phyloP scores from a whole-genome alignment of 176 grass and related monocot genomes.

The Avena atlantica region DNA sequence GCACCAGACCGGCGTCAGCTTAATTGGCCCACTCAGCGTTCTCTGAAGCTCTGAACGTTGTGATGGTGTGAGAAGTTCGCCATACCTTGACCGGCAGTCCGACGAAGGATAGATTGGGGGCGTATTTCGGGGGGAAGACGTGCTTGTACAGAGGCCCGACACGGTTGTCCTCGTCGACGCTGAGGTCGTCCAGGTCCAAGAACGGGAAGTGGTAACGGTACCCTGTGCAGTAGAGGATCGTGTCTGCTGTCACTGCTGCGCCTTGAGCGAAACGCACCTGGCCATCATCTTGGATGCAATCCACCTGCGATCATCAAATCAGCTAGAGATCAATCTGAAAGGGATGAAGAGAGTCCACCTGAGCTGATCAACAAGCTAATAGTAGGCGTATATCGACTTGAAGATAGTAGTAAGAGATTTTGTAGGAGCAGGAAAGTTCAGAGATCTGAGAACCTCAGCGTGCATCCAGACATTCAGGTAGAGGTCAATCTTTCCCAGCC shows the following conservation, averaged over 20 bases:
- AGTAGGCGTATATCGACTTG: too few relatives aligned
- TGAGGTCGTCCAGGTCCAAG: slow-evolving; percentile 47
- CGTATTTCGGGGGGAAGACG: slow-evolving; percentile 46
- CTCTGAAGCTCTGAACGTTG: background rate
- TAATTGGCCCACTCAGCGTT: background rate
- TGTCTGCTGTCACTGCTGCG: slow-evolving; percentile 39
- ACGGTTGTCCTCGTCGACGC: slow-evolving; percentile 54
- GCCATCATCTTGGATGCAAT: slow-evolving; percentile 45
- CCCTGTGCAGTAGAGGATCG: slow-evolving; percentile 69
- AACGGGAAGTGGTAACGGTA: slow-evolving; percentile 65
- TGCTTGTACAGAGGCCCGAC: slow-evolving; percentile 62
- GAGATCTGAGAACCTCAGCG: slow-evolving; percentile 41
- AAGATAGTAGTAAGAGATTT: too few relatives aligned
- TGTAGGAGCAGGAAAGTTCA: background rate
- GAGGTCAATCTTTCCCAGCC: slow-evolving; percentile 44
- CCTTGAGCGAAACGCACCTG: slow-evolving; percentile 48
- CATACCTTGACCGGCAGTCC: slow-evolving; percentile 44
- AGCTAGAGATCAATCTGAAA: background rate
- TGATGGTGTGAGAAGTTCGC: background rate
- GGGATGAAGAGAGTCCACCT: background rate
- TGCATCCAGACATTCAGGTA: slow-evolving; percentile 57
- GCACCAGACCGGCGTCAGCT: background rate
- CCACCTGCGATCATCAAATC: slow-evolving; percentile 37
- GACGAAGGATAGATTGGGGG: slow-evolving; percentile 48
- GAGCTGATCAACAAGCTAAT: background rate